phyloP scores from a whole-genome alignment of 768 basidiomycete genomes.

The Podaxis mareebaensis region DNA sequence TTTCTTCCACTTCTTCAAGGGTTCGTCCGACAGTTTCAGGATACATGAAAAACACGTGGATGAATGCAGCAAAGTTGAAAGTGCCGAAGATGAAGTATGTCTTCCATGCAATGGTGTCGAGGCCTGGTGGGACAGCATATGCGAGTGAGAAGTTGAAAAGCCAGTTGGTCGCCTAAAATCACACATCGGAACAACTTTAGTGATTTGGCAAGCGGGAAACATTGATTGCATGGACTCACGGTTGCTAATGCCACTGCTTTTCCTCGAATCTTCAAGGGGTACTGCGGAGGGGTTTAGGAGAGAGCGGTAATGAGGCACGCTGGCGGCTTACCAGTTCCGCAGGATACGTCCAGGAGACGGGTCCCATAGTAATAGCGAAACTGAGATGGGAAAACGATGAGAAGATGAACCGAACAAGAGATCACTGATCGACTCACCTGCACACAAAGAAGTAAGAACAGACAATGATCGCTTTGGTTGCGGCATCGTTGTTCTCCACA shows the following conservation, averaged over 20 bases:
- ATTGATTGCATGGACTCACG: conserved; percentile 20
- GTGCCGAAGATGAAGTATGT: conserved; percentile 79
- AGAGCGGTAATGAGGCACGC: background rate
- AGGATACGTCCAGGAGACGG: conserved; percentile 73
- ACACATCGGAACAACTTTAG: background rate
- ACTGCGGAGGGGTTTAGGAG: conserved; percentile 27
- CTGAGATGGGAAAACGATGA: conserved; percentile 23
- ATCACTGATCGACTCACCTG: conserved; percentile 29
- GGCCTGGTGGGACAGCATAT: conserved; percentile 73
- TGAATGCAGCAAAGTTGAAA: conserved; percentile 71
- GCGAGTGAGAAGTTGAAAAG: conserved; percentile 74
- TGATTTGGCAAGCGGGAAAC: background rate
- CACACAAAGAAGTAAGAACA: conserved; percentile 79
- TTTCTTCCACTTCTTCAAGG: conserved; percentile 78
- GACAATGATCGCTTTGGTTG: conserved; percentile 73
- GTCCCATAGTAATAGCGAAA: conserved; percentile 77
- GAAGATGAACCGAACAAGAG: too few species aligned
- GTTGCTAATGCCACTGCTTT: conserved; percentile 59
- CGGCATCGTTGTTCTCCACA: conserved; percentile 51
- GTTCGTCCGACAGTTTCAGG: conserved; percentile 75
- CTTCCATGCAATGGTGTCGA: conserved; percentile 68
- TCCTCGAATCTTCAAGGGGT: conserved; percentile 63
- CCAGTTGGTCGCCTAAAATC: conserved; percentile 48
- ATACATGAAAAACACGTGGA: conserved; percentile 79
- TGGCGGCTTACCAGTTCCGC: conserved; percentile 51